phyloP scores from a whole-genome alignment of 148 eudicot species.

The Vaccinium corymbosum region DNA sequence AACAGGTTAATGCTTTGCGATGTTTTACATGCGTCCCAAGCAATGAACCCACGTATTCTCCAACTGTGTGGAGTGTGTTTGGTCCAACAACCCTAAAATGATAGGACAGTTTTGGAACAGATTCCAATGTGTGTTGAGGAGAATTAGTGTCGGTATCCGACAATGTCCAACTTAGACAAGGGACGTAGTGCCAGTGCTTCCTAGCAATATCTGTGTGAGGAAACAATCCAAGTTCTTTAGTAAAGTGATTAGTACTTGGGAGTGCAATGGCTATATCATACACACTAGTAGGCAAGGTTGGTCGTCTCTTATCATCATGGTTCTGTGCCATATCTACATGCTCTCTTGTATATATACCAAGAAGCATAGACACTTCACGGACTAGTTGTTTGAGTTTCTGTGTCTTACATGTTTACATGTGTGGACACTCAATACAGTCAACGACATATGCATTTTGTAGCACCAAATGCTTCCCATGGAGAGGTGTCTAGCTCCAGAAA shows the following conservation, averaged over 20 bases:
- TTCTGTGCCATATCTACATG: background rate
- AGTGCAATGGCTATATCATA: background rate
- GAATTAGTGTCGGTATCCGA: background rate
- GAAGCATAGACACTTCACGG: background rate
- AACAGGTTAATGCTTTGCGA: background rate
- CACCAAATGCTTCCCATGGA: background rate
- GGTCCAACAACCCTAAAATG: background rate
- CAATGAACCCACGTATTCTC: background rate
- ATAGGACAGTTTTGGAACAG: background rate
- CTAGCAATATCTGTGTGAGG: background rate
- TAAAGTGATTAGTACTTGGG: background rate
- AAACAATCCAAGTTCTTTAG: background rate
- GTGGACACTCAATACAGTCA: background rate
- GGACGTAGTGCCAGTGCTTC: background rate
- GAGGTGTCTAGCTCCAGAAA: background rate
- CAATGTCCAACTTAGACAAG: background rate
- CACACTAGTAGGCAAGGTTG: background rate
- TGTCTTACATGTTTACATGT: background rate
- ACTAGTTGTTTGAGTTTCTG: background rate
- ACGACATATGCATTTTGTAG: background rate
- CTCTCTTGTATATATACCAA: background rate
- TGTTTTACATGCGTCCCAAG: background rate
- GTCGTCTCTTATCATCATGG: background rate
- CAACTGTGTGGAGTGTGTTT: background rate
- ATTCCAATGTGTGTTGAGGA: background rate